phyloP scores from a whole-genome alignment of 2,329 filamentous ascomycete genomes.

The Geosmithia flava region DNA sequence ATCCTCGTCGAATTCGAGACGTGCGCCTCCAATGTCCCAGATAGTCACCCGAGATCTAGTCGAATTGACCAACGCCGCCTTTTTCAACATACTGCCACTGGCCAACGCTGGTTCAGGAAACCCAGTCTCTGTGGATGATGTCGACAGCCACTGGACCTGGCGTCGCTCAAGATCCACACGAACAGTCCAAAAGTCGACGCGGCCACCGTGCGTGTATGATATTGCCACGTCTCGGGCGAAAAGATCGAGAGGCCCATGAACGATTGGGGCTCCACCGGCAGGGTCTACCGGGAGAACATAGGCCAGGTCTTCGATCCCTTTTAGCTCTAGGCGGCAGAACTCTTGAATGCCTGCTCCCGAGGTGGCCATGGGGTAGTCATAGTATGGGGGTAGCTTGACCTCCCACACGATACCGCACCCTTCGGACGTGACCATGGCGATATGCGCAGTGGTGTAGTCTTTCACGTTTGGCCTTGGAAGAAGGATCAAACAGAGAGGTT shows the following conservation, averaged over 20 bases:
- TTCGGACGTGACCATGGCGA: slow-evolving; percentile 73
- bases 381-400: slow-evolving; percentile 44
- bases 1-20: slow-evolving; percentile 68
- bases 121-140: slow-evolving; percentile 69
- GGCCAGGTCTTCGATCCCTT: slow-evolving; percentile 42
- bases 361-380: slow-evolving; percentile 11
- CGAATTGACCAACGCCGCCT: slow-evolving; percentile 70
- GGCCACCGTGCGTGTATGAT: slow-evolving; percentile 65
- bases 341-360: slow-evolving; percentile 34
- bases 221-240: slow-evolving; percentile 80
- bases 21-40: slow-evolving; percentile 75
- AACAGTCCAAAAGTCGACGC: slow-evolving; percentile 77
- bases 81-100: slow-evolving; percentile 77
- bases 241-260: slow-evolving; percentile 70
- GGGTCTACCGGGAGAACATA: slow-evolving; percentile 76
- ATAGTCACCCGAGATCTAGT: slow-evolving; percentile 68
- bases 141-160: slow-evolving; percentile 69
- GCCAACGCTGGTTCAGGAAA: slow-evolving; percentile 62
- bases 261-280: slow-evolving; percentile 58
- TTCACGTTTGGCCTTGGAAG: slow-evolving; percentile 51
- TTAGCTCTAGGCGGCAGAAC: slow-evolving; percentile 61
- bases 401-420: slow-evolving; percentile 77
- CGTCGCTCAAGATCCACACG: slow-evolving; percentile 49
- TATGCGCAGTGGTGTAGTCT: slow-evolving; percentile 47
- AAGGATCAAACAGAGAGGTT: slow-evolving; percentile 67